Evolutionary conservation across 2,329 filamentous ascomycete genomes (phyloP), one percentile per base, ranked within the genome.

Genomic region (Aureobasidium sp.): DNA sequence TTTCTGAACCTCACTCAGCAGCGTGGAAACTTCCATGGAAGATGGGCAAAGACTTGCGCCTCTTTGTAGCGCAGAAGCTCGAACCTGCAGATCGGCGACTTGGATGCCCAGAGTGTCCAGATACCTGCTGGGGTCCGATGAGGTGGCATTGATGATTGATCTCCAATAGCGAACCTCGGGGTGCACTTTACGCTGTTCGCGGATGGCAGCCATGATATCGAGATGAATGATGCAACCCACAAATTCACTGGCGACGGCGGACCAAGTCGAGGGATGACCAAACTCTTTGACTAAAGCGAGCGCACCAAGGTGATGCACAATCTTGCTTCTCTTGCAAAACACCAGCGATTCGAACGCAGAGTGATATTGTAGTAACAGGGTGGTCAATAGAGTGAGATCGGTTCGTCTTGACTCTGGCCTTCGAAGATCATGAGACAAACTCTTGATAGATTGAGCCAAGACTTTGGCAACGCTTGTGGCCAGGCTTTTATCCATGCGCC

Each of bases 201-300:
- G 41, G 6, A 57, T 45, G 6, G 53, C 53, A 25, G 39, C 41
- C 17, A 41, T 57, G 27, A 57, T 17, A 3, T 57, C 53, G 11
- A 57, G 53, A 36, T 57, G 53, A 14, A 57, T 45, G 4, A 57
- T 17, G 3, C 17, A 34, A 36, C 20, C 41, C n/a, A 47, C 53
- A 47, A 57, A 57, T 12, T 57, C 53, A 20, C 20, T 36, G 6
- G 53, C 53, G 11, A 37, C 37, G n/a, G 41, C 11, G 2, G 53
- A 57, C 53, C 53, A 57, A 45, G 39, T 57, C 1, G 53, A 57
- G 17, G 53, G 53, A 15, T 57, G 27, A n/a, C 53, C 53, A 6
- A 57, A 57, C 9, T 57, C 53, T 57, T 29, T 57, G 41, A 57
- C 53, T 8, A 57, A 6, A 22, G 53, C 53, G 2, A 57, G 53